Conservation (phyloP, 2,329 filamentous ascomycete species). For the Fusarium miscanthi region DNA sequence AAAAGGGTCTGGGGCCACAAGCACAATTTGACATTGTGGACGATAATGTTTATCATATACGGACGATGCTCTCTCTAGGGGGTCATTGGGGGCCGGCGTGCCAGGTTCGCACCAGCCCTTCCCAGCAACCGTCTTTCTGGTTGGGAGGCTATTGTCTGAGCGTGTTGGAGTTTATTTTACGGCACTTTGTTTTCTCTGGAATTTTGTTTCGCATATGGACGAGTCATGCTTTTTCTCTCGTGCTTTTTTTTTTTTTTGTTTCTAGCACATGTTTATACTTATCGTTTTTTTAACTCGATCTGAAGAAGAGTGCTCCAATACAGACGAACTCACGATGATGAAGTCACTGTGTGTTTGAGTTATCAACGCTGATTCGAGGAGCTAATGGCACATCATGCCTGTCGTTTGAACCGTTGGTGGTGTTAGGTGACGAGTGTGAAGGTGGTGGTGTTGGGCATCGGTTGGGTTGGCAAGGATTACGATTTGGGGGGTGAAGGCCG, state of each 20-base stretch:
- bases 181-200: slow-evolving; percentile 27
- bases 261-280: slow-evolving; percentile 31
- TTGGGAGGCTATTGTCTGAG: slow-evolving; percentile 39
- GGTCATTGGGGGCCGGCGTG: slow-evolving; percentile 20
- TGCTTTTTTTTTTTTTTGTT: slow-evolving; percentile 11
- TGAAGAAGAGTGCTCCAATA: slow-evolving; percentile 26
- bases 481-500: slow-evolving; percentile 13
- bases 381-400: slow-evolving; percentile 2
- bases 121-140: slow-evolving; percentile 36
- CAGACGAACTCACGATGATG: slow-evolving; percentile 24
- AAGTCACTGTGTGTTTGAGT: slow-evolving; percentile 21
- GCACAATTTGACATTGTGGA: slow-evolving; percentile 43
- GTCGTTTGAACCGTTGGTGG: slow-evolving; percentile 23
- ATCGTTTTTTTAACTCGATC: slow-evolving; percentile 28
- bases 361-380: slow-evolving; percentile 21
- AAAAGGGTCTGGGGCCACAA: slow-evolving; percentile 22
- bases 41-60: slow-evolving; percentile 47
- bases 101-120: slow-evolving; percentile 27
- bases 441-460: slow-evolving; percentile 40
- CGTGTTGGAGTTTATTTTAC: slow-evolving; percentile 44
- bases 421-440: slow-evolving; percentile 35
- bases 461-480: slow-evolving; percentile 26
- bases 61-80: slow-evolving; percentile 27
- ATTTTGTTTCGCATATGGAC: slow-evolving; percentile 16
- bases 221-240: slow-evolving; percentile 27